Conservation (phyloP, 768 basidiomycete species). For the Panellus pusillus region DNA sequence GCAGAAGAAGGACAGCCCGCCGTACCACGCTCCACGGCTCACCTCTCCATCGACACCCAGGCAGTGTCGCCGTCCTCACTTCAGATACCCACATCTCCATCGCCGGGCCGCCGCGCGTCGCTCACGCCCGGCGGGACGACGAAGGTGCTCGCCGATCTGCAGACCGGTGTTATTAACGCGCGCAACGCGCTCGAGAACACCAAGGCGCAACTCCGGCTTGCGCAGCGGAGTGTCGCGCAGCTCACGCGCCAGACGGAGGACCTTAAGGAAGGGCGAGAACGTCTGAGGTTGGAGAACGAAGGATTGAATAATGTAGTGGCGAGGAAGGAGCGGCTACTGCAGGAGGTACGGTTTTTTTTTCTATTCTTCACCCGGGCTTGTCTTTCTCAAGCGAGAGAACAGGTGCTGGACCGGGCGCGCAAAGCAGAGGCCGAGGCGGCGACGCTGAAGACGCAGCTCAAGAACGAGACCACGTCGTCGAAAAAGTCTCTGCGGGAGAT, state of each 20-base stretch:
- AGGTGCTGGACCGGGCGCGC: conserved; percentile 82
- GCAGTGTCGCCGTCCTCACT: conserved; percentile 37
- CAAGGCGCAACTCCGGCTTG: conserved; percentile 74
- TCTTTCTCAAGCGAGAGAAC: neutral
- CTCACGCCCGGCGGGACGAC: conserved; percentile 80
- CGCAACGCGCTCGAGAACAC: conserved; percentile 85
- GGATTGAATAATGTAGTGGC: conserved; percentile 86
- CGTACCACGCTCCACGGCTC: conserved; percentile 31
- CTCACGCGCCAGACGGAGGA: conserved; percentile 86
- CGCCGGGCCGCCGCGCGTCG: conserved; percentile 46
- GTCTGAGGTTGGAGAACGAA: conserved; percentile 82
- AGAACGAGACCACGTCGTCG: conserved; percentile 66
- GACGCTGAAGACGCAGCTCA: conserved; percentile 68
- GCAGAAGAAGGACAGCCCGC: conserved; percentile 67
- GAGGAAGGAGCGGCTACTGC: conserved; percentile 81
- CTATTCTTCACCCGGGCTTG: neutral
- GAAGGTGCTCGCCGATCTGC: conserved; percentile 85
- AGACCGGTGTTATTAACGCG: conserved; percentile 78
- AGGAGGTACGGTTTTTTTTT: conserved; percentile 59
- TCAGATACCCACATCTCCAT: conserved; percentile 53
- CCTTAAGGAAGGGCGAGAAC: conserved; percentile 82
- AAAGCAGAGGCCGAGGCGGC: conserved; percentile 81
- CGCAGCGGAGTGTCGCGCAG: conserved; percentile 82
- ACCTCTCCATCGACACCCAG: conserved; percentile 37
- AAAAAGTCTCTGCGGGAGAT: conserved; percentile 81